Evolutionary conservation across 2,329 filamentous ascomycete genomes (phyloP).

Genomic region (Helotiales sp.): DNA sequence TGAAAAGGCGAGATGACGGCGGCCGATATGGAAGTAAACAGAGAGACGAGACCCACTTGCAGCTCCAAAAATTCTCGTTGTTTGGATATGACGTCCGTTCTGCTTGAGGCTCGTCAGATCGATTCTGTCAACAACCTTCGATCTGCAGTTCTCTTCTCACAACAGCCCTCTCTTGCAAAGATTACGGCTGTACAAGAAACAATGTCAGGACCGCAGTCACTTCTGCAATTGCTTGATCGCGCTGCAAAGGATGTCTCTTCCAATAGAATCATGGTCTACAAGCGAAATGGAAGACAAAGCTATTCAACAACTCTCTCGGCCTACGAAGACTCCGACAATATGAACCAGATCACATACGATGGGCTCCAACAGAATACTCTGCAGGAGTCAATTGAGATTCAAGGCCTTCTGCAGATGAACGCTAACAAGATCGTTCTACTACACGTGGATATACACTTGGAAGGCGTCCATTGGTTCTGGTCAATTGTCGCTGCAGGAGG

Average conservation of each 20-base stretch:
- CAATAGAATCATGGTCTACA: neutral
- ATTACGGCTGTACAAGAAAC: neutral
- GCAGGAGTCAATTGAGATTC: neutral
- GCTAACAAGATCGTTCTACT: slow-evolving; percentile 32
- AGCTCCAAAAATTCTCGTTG: neutral
- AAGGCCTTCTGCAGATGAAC: neutral
- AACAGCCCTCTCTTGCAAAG: neutral
- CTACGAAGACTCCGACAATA: neutral
- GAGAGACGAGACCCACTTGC: neutral
- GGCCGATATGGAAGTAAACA: neutral
- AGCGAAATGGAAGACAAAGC: neutral
- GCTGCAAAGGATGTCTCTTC: neutral
- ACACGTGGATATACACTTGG: slow-evolving; percentile 46
- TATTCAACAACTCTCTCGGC: neutral
- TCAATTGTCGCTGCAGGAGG: slow-evolving; percentile 45
- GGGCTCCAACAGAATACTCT: neutral
- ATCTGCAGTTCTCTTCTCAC: neutral
- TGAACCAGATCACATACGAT: neutral
- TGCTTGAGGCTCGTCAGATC: neutral
- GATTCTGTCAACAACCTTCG: too few relatives aligned
- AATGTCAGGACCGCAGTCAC: neutral
- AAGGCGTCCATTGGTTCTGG: slow-evolving; percentile 49
- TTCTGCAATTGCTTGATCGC: neutral
- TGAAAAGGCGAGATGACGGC: too few relatives aligned
- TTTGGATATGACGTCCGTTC: neutral